Evolutionary conservation across 371 early-diverging fungal genomes (phyloP), one percentile per base, ranked within the genome.

Genomic region (Saksenaea oblongispora): DNA sequence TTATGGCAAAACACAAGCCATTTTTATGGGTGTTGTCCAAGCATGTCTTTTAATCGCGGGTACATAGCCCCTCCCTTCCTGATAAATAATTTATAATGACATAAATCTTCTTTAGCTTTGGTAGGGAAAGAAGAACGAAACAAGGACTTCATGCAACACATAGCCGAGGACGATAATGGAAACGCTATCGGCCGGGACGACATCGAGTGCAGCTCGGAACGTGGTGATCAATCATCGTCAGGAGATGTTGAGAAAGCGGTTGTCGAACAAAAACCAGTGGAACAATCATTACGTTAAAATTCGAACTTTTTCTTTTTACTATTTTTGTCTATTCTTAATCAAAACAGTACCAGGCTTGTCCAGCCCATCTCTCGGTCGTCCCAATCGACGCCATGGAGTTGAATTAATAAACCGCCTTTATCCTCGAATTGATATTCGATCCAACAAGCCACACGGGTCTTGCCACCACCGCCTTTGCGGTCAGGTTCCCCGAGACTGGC

Each of bases 1-100:
- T 69, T 89, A 89, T 57, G 90, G 80, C 4, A 66, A 78, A 27
- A 80, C 80, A 13, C 87, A 88, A 58, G 87, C 83, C 10, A 80
- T 85, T 8, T 73, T 90, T 34, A 79, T 87, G 68, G 87, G 82
- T 0, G 69, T 75, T 56, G 79, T 83, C 28, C 82, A 75, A 54
- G 69, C 47, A 8, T 69, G 72, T 5, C 22, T 74, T 34, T 54
- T 71, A 3, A 71, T 74, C 14, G 61, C 69, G 39, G 62, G 74
- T 74, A 74, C 60, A 24, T n/a, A 7, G 31, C 31, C 7, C 31
- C 3, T 0, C 27, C 14, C 9, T 24, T 2, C 22, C 51, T 22
- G 5, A 22, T 8, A 22, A 0, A 4, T 47, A 47, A 2, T 10
- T n/a, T 22, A 22, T 22, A 31, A 31, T 7, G 31, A 31, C 22